These are phyloP conservation scores for Neocucurbitaria cava DNA, from an alignment of 2,329 filamentous ascomycete species.

Conservation along the genomic window DNA sequence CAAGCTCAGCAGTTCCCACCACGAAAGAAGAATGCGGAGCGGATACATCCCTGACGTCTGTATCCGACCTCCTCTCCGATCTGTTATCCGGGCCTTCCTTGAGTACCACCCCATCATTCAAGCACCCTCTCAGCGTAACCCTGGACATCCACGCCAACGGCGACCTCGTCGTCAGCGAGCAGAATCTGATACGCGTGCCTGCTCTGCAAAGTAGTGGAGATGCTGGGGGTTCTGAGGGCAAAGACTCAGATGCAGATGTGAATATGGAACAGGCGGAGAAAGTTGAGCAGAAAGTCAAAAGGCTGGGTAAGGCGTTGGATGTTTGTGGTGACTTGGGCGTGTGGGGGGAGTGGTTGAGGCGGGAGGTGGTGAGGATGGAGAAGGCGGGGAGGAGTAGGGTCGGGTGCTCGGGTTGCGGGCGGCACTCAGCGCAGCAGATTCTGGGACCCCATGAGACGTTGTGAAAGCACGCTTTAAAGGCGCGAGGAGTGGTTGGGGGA, in stretches of 20 bases:
- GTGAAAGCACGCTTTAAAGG: neutral
- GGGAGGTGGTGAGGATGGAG: constrained; percentile 17
- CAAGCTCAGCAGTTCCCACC: constrained; percentile 13
- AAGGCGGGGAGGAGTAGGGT: neutral
- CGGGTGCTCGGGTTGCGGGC: no score
- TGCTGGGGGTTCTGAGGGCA: neutral
- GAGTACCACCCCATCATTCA: constrained; percentile 39
- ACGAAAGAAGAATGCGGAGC: neutral
- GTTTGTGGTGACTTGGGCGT: constrained; percentile 58
- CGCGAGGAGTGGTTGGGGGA: neutral
- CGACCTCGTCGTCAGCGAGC: constrained; percentile 63
- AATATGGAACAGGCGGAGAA: constrained; percentile 37
- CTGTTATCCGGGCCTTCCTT: no score
- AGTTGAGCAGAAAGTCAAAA: constrained; percentile 34
- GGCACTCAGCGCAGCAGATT: no score
- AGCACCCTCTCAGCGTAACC: constrained; percentile 58
- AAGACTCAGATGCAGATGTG: constrained; percentile 18
- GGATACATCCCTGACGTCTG: constrained; percentile 9
- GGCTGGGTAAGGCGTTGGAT: constrained; percentile 55
- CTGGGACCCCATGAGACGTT: neutral
- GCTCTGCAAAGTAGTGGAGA: constrained; percentile 5
- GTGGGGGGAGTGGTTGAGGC: constrained; percentile 59
- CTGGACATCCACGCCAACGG: constrained; percentile 68
- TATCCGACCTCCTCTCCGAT: constrained; percentile 14
- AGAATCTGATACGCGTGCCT: constrained; percentile 58